Evolutionary conservation across 305 asterid genomes (phyloP), one percentile per base, ranked within the genome.

Genomic region (Fraxinus sp.): DNA sequence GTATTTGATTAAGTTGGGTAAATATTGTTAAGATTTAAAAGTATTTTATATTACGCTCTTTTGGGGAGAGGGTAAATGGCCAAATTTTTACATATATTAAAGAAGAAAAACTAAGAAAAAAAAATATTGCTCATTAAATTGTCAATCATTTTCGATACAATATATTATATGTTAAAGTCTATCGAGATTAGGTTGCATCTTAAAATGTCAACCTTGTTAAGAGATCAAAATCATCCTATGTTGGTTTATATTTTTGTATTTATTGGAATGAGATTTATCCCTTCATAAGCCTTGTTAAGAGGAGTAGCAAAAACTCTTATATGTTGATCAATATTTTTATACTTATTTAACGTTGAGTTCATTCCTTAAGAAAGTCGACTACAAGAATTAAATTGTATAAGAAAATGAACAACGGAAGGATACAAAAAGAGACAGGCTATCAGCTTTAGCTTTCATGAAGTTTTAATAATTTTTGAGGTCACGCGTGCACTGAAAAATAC

Each of bases 401-500:
- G 0, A 28, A 68, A 28, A 26, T 3, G 18, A 68, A 68, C 75
- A 68, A 68, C 11, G 75, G 37, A 28, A 11, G 75, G 3, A 28
- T 11, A 13, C 35, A 68, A 4, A 5, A 33, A 10, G 39, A 68
- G 37, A 66, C 74, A 66, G 37, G 36, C 37, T 68, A 68, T 11
- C 84, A 68, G 49, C 76, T 80, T 86, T 79, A 71, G 77, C 57
- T 18, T 82, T 81, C 22, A 4, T 32, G 5, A 46, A 14, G 22
- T 35, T 75, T 24, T 4, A 76, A 79, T 62, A 73, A 62, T 79
- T 79, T 6, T 80, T 22, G 5, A 84, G 26, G 55, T 77, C 59
- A 62, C 86, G 89, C 89, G 59, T 88, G 89, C 87, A 22, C 71
- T 24, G 68, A 66, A 24, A 70, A 73, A 78, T 75, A 36, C 24